A percentile compares a stretch with the other conserved stretches of the same genome.
Evolutionary conservation across 2,329 filamentous ascomycete genomes (phyloP).

Genomic region (Dothideomycetes sp.): DNA sequence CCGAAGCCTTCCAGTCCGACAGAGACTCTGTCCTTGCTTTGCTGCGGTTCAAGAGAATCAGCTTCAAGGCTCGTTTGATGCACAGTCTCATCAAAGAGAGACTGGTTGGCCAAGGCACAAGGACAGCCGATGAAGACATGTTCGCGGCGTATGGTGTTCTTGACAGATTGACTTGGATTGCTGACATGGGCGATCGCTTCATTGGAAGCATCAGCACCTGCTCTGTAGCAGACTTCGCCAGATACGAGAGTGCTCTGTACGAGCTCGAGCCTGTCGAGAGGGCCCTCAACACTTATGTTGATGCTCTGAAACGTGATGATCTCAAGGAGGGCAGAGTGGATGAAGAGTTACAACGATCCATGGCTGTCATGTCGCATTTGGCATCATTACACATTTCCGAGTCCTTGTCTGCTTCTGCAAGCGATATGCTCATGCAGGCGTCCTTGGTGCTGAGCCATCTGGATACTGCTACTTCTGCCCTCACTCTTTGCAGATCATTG

Average conservation of each 20-base stretch:
- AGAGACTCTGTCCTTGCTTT: constrained; percentile 81
- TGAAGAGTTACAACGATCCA: constrained; percentile 68
- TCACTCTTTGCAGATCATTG: constrained; percentile 55
- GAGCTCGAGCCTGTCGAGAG: constrained; percentile 89
- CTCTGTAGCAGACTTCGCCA: constrained; percentile 66
- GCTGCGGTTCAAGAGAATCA: constrained; percentile 76
- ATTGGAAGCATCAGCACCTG: constrained; percentile 71
- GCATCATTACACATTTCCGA: constrained; percentile 68
- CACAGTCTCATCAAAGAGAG: constrained; percentile 71
- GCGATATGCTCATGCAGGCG: constrained; percentile 69
- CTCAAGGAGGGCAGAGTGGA: constrained; percentile 77
- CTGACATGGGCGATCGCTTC: constrained; percentile 74
- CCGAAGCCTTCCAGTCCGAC: constrained; percentile 71
- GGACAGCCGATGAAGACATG: constrained; percentile 65
- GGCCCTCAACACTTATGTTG: constrained; percentile 79
- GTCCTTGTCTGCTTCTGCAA: constrained; percentile 63
- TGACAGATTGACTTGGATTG: constrained; percentile 78
- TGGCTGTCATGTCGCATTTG: constrained; percentile 79
- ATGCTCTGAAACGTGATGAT: constrained; percentile 72
- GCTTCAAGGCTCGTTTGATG: constrained; percentile 77
- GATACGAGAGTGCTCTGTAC: constrained; percentile 69
- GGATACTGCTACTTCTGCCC: constrained; percentile 63
- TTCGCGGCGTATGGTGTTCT: constrained; percentile 73
- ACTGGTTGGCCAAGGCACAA: constrained; percentile 57
- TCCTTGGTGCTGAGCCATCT: constrained; percentile 70